phyloP scores from a whole-genome alignment of 768 basidiomycete species.

The Tylopilus rubrobrunneus region DNA sequence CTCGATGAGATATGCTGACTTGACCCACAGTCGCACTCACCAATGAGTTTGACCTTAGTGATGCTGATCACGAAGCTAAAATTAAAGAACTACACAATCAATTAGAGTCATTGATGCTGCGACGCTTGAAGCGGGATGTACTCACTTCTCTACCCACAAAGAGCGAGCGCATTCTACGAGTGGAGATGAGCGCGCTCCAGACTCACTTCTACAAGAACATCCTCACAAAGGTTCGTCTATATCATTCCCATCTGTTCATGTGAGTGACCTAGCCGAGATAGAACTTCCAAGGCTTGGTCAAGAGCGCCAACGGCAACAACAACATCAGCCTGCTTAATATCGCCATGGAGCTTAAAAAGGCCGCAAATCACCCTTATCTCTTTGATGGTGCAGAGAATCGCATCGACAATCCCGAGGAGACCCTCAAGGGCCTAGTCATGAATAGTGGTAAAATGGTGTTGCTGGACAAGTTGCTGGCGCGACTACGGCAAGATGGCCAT shows the following conservation, averaged over 20 bases:
- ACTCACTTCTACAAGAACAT: constrained; percentile 99
- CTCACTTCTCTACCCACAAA: constrained; percentile 95
- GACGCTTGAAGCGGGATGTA: constrained; percentile 93
- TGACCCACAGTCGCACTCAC: constrained; percentile 69
- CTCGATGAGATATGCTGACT: constrained; percentile 5
- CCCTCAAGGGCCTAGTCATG: constrained; percentile 94
- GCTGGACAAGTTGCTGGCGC: constrained; percentile 91
- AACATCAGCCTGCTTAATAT: constrained; percentile 97
- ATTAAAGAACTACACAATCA: constrained; percentile 96
- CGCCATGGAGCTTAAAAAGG: constrained; percentile 99
- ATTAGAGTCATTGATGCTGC: constrained; percentile 89
- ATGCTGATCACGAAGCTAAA: constrained; percentile 88
- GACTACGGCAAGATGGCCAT: constrained; percentile 88
- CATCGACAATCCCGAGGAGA: constrained; percentile 68
- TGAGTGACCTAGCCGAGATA: constrained; percentile 28
- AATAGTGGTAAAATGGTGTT: constrained; percentile 98
- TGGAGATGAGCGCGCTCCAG: constrained; percentile 96
- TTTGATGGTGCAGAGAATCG: constrained; percentile 90
- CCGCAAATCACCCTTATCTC: constrained; percentile 95
- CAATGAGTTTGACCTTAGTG: constrained; percentile 93
- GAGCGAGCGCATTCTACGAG: constrained; percentile 94
- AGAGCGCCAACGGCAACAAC: constrained; percentile 82
- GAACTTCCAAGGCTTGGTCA: constrained; percentile 92
- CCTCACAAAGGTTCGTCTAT: constrained; percentile 67
- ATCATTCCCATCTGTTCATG: not conserved